phyloP scores from a whole-genome alignment of 441 rosid genomes.

The Pelargonium australe region DNA sequence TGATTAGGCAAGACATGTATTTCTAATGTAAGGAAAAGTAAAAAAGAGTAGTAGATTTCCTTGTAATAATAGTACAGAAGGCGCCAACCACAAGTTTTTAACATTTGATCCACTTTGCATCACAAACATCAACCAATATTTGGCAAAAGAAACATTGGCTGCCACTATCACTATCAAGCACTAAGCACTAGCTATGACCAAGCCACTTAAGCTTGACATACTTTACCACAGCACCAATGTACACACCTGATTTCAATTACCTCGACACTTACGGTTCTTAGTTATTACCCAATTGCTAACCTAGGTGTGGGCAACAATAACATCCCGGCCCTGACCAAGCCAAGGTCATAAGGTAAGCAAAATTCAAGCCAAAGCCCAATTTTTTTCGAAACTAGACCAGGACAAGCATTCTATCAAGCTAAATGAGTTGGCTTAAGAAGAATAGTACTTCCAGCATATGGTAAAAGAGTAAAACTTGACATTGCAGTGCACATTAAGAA shows the following conservation, averaged over 20 bases:
- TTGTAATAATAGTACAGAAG: not conserved
- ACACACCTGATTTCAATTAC: not conserved
- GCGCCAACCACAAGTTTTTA: not conserved
- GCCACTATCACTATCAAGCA: no score
- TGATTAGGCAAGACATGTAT: no score
- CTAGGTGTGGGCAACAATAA: not conserved
- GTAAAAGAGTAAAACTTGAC: not conserved
- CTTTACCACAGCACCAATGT: not conserved
- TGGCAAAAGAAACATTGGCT: not conserved
- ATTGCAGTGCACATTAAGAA: no score
- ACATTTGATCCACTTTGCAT: not conserved
- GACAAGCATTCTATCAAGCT: not conserved
- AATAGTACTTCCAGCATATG: no score
- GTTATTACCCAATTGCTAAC: conserved; percentile 3
- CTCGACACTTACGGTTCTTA: not conserved
- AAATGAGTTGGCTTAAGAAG: not conserved
- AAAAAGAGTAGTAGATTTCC: not conserved
- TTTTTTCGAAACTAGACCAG: not conserved
- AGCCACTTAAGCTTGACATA: not conserved
- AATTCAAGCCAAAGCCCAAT: not conserved
- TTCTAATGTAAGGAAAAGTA: no score
- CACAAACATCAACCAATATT: not conserved
- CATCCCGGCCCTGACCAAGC: not conserved
- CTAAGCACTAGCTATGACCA: not conserved
- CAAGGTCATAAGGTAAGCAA: not conserved